Base-by-base conservation (phyloP, 495 filamentous ascomycete genomes). In the Neurospora sp. region DNA sequence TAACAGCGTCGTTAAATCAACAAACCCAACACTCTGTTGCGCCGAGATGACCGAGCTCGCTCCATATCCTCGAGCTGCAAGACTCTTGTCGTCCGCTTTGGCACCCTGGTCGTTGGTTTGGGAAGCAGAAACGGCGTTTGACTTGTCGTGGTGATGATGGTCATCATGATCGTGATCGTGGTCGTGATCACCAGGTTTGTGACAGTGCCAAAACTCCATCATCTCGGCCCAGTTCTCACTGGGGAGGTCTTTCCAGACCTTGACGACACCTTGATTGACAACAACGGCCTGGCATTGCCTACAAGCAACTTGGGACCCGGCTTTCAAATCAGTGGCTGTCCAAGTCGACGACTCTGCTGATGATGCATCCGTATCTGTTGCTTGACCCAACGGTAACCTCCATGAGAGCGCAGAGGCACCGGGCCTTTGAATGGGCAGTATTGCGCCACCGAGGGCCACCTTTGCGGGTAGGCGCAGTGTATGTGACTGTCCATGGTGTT, bases 171-270 rank as follows among this genome's bases (percentile, higher is more conserved):
- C 72, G 38, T 79, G 73, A 22, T 83, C 74, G 22, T 85, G 75
- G n/a, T 76, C 76, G 44, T 61, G 53, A 53, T 71, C 69, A 6
- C 83, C 82, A 59, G 94, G 96, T 78, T 98, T 98, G 80, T 99
- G 96, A 78, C 96, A 99, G 81, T 99, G 96, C 96, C 96, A 99
- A 76, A 98, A 97, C 79, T 99, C 96, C 96, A 99, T 99, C 96
- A 98, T 98, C 81, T 99, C 96, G 2, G 95, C 96, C 96, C 96
- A 99, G 77, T 97, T 96, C 73, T 94, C 93, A 75, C 93, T 97
- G 1, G 96, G 96, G 5, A 99, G 85, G 77, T 98, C 94, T 81
- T 94, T 97, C 96, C 96, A 99, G n/a, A 80, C 81, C 75, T 81
- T 81, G 37, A 91, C 77, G 5, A 69, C 75, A 4, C 81, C 83